These are phyloP conservation scores for Aegilops longissima DNA, from an alignment of 176 grass and related monocot species.

Conservation along the genomic window DNA sequence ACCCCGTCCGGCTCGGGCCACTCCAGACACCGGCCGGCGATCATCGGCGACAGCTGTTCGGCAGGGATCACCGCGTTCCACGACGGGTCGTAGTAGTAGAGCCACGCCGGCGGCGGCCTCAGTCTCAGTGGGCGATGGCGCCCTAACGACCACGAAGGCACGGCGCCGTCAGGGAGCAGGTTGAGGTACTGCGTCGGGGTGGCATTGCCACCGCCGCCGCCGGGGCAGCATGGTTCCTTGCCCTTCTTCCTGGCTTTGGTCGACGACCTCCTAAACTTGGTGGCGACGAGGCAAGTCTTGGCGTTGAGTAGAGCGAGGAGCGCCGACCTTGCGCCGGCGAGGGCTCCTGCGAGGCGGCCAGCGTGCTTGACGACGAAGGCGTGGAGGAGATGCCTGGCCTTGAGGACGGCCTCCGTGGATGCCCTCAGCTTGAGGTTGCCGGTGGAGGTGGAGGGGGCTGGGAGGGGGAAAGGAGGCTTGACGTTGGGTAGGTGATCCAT, in stretches of 20 bases:
- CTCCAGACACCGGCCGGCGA: background rate
- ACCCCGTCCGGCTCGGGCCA: background rate
- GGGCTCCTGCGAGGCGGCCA: background rate
- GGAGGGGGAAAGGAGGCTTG: conserved; percentile 21
- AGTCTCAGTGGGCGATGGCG: background rate
- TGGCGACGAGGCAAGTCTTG: background rate
- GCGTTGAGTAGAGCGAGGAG: background rate
- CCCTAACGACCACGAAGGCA: background rate
- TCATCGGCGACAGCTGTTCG: conserved; percentile 27
- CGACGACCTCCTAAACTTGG: conserved; percentile 3
- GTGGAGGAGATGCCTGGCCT: conserved; percentile 18
- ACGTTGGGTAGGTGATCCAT: conserved; percentile 29
- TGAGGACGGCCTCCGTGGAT: background rate
- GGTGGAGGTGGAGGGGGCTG: background rate
- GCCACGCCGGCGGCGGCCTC: background rate
- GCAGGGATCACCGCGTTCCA: conserved; percentile 33
- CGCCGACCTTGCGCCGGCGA: conserved; percentile 15
- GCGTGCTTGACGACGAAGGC: conserved; percentile 25
- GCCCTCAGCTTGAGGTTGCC: background rate
- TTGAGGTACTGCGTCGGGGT: conserved; percentile 10
- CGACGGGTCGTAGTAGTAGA: conserved; percentile 35
- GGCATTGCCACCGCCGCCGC: background rate
- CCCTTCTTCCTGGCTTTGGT: background rate
- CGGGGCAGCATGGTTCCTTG: background rate
- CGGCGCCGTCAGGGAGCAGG: conserved; percentile 10